Evolutionary conservation across 345 rosid species (phyloP), one percentile per base, ranked within the genome.

Genomic region (Citrus maxima): DNA sequence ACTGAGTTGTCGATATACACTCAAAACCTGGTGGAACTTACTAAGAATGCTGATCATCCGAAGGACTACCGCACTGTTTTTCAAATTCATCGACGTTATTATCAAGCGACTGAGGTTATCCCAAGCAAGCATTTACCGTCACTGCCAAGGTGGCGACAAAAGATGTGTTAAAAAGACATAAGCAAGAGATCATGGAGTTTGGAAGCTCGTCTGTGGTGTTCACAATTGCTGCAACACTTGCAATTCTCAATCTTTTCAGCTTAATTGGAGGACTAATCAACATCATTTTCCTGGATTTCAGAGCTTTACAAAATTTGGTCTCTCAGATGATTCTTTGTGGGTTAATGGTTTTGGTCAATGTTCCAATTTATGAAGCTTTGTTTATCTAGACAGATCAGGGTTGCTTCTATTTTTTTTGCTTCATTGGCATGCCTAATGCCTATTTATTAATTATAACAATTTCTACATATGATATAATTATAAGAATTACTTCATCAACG

Each of bases 131-230:
- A 13, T 89, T 89, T 32, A 49, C 70, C 19, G 24, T 89, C 49
- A 89, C 88, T 2, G 70, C 82, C 0, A 89, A 89, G 78, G 85
- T 80, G 14, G 84, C 46, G 21, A 74, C 84, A 4, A 82, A 82
- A 0, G 90, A 89, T 40, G 86, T 81, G 12, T 30, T 59, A 25
- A 73, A 78, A 54, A 78, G 87, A 79, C 85, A 85, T 24, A 72
- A 78, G 18, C 60, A 79, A 65, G 86, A 84, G 77, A 38, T 82
- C 32, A 79, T 85, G 82, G 92, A 84, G 49, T 89, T 89, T 10
- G 88, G 88, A 25, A 78, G 76, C 79, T 73, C 84, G 3, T 79
- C 85, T 10, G 10, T 67, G 3, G 79, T 85, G 85, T 85, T 88
- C 72, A 77, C 80, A 6, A 67, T 81, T 1, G 16, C 81, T 30